phyloP scores from a whole-genome alignment of 345 rosid species.

The Dovyalis caffra region DNA sequence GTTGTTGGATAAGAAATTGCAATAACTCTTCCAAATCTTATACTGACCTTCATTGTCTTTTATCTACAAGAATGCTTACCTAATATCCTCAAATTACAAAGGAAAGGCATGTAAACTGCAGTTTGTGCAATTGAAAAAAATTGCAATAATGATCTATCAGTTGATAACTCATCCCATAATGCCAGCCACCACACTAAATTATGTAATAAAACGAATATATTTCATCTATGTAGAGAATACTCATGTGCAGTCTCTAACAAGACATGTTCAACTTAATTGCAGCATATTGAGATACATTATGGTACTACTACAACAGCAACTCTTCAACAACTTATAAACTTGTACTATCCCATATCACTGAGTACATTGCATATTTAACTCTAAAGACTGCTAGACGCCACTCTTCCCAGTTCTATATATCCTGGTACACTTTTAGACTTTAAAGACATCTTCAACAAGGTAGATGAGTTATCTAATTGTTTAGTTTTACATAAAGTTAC shows the following conservation, averaged over 20 bases:
- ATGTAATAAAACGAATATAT: background rate
- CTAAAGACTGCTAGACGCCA: slow-evolving; percentile 2
- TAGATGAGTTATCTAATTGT: background rate
- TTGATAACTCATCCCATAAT: background rate
- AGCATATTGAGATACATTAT: background rate
- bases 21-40: background rate
- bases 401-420: background rate
- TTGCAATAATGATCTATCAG: background rate
- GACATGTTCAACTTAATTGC: background rate
- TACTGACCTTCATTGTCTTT: background rate
- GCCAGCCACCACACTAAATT: background rate
- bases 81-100: background rate
- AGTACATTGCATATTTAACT: background rate
- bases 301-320: background rate
- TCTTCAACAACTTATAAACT: background rate
- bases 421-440: background rate
- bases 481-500: background rate
- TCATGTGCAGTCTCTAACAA: background rate
- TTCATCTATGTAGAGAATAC: background rate
- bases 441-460: background rate
- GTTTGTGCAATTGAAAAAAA: background rate
- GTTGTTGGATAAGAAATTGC: background rate
- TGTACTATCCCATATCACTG: background rate
- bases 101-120: no score
- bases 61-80: background rate